phyloP scores from a whole-genome alignment of 164 flowering plant species.

The Piper betle region DNA sequence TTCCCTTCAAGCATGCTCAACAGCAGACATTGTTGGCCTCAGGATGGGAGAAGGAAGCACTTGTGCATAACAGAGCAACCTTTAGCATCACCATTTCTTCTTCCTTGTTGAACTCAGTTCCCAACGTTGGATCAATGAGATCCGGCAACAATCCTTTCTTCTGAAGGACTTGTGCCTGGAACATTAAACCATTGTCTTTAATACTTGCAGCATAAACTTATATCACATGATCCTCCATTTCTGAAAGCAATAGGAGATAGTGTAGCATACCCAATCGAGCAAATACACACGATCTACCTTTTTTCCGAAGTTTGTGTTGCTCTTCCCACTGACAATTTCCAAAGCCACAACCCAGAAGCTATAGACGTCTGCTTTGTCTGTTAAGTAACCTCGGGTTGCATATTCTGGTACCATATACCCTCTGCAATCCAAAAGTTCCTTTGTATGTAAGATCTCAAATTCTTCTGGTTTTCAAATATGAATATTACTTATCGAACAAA shows the following conservation, averaged over 20 bases:
- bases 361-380: slow-evolving; percentile 50
- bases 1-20: slow-evolving; percentile 64
- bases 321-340: slow-evolving; percentile 39
- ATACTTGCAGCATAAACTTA: neutral
- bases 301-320: slow-evolving; percentile 16
- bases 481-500: too few species aligned
- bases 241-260: too few species aligned
- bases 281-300: slow-evolving; percentile 18
- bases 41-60: slow-evolving; percentile 47
- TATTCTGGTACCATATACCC: slow-evolving; percentile 67
- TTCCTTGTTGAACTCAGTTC: slow-evolving; percentile 28
- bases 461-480: neutral
- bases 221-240: neutral
- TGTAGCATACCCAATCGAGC: slow-evolving; percentile 30
- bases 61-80: slow-evolving; percentile 52
- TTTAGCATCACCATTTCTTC: slow-evolving; percentile 52
- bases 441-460: neutral
- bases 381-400: slow-evolving; percentile 42
- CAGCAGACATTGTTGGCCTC: slow-evolving; percentile 65
- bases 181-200: neutral
- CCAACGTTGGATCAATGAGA: slow-evolving; percentile 57
- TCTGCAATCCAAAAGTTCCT: slow-evolving; percentile 12
- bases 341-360: slow-evolving; percentile 41
- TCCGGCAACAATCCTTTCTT: slow-evolving; percentile 57
- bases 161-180: slow-evolving; percentile 51